Base-by-base conservation (phyloP, 495 filamentous ascomycete species). In the Paragyromitra xinjiangensis region DNA sequence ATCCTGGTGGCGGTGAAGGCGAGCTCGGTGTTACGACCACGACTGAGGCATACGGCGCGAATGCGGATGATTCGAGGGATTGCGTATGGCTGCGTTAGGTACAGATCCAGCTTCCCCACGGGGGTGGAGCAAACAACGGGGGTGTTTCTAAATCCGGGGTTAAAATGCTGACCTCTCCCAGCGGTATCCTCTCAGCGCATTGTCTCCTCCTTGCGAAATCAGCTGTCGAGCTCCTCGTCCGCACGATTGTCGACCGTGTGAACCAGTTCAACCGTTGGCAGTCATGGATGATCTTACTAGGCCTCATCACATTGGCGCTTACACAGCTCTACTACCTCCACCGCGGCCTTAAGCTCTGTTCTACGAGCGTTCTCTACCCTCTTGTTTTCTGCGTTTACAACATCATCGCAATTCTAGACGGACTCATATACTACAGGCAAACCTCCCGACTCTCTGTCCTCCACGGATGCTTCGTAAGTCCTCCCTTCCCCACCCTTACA, bases 311-410 rank as follows among this genome's bases (percentile, higher is more conserved):
- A 6, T 88, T 99, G 67, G 95, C 95, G 3, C 88, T 99, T 48
- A 90, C 91, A 40, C 95, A 99, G 84, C 87, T 99, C 16, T 99
- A 96, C 85, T 98, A 94, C 82, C 89, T 99, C 44, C 95, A 99
- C 83, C 89, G 92, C 22, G 95, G 95, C 64, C 87, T 99, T 71
- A 97, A 97, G 82, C 87, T 98, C 51, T 94, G 95, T 83, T 97
- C 94, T 65, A 98, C 95, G 19, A 97, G 93, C 84, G 90, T 99
- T 64, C 88, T 99, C 78, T 99, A 99, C 85, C 95, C 95, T 6
- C 92, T 98, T 80, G 94, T 98, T 45, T 99, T 99, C 85, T 99
- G 95, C 89, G 91, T 98, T 76, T 99, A 98, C 86, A 99, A 99
- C 87, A 97, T 99, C 79, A 95, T 97, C 77, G 96, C 95, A 72